Conservation (phyloP, 1,284 basidiomycete genomes). For the Ustilago hordei region DNA sequence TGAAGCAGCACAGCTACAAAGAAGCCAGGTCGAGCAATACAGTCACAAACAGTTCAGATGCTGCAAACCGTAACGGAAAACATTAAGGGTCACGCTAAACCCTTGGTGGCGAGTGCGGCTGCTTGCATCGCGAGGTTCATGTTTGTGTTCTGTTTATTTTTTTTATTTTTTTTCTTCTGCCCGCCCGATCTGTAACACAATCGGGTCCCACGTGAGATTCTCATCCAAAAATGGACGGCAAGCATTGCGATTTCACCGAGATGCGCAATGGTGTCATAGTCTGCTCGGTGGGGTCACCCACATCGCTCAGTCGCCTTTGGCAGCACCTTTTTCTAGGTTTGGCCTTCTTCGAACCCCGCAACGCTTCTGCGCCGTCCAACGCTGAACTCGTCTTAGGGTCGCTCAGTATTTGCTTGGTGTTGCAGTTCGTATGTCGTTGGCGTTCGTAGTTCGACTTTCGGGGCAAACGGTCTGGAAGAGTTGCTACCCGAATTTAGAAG, state of each 20-base stretch:
- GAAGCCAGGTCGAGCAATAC: background rate
- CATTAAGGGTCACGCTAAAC: background rate
- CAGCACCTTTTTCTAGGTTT: background rate
- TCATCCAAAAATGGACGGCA: background rate
- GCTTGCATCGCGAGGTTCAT: slow-evolving; percentile 2
- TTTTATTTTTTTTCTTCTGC: background rate
- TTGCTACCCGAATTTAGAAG: slow-evolving; percentile 1
- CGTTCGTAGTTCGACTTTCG: background rate
- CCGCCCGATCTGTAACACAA: slow-evolving; percentile 2
- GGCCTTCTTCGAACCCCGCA: slow-evolving; percentile 2
- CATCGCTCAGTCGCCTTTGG: background rate
- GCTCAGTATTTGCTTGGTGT: background rate
- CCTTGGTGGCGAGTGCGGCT: slow-evolving; percentile 1
- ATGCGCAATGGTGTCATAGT: slow-evolving; percentile 33
- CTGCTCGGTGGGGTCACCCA: background rate
- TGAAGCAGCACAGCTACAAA: background rate
- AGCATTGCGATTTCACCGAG: background rate
- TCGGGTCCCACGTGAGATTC: slow-evolving; percentile 11
- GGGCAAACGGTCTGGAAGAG: background rate
- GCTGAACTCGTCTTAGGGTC: background rate
- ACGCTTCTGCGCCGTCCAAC: background rate
- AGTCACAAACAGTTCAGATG: background rate
- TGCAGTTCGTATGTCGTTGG: background rate
- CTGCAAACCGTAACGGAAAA: background rate
- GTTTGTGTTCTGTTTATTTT: no score